Evolutionary conservation across 2,329 filamentous ascomycete genomes (phyloP).

Genomic region (Pyricularia sp.): DNA sequence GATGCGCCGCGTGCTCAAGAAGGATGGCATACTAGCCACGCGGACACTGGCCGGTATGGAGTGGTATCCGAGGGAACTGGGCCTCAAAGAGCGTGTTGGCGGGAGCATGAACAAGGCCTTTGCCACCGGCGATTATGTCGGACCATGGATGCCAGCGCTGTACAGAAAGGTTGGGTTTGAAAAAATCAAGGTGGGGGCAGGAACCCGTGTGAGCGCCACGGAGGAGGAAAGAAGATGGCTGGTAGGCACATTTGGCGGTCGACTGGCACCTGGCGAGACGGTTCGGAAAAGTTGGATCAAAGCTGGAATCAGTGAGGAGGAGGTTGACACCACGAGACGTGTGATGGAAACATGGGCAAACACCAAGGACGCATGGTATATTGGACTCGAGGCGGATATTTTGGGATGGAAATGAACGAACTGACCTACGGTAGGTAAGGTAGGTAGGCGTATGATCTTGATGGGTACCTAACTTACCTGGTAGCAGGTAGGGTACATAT

Average conservation of each 20-base stretch:
- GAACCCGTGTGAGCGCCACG: conserved; percentile 18
- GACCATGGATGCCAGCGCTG: conserved; percentile 20
- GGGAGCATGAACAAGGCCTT: conserved; percentile 14
- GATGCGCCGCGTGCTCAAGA: conserved; percentile 31
- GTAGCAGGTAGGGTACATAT: too few relatives aligned
- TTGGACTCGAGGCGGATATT: conserved; percentile 24
- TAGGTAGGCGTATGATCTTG: too few relatives aligned
- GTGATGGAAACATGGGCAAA: conserved; percentile 22
- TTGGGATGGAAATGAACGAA: conserved; percentile 26
- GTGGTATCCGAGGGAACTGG: conserved; percentile 20
- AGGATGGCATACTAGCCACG: conserved; percentile 28
- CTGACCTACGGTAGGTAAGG: too few relatives aligned
- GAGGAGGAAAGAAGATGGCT: conserved; percentile 19
- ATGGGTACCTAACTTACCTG: too few relatives aligned
- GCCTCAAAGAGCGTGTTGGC: conserved; percentile 20
- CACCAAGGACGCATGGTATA: conserved; percentile 27
- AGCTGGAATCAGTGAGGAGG: conserved; percentile 23
- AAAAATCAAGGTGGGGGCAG: conserved; percentile 20
- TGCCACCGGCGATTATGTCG: conserved; percentile 8
- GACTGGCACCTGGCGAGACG: conserved; percentile 18
- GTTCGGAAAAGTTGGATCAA: conserved; percentile 23
- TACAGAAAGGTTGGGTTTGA: conserved; percentile 20
- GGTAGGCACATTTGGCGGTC: conserved; percentile 14
- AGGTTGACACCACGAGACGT: conserved; percentile 21
- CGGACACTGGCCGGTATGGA: conserved; percentile 18